A percentile compares a stretch with the other conserved stretches of the same genome.
phyloP scores from a whole-genome alignment of 345 rosid species.

The Aethionema arabicum region DNA sequence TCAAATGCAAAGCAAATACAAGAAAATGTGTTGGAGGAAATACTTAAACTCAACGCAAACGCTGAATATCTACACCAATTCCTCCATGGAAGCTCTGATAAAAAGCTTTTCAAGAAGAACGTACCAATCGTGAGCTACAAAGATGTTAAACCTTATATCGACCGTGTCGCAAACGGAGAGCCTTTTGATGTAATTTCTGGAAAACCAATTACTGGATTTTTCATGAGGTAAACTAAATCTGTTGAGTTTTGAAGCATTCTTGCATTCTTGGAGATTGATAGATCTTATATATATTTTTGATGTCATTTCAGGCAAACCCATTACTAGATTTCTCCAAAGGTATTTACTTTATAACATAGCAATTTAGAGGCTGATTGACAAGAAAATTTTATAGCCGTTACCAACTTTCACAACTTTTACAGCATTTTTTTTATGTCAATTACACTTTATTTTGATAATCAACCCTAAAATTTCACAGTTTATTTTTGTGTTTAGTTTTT shows the following conservation, averaged over 20 bases:
- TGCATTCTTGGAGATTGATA: not conserved
- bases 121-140: constrained; percentile 60
- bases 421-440: too few species aligned
- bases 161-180: constrained; percentile 56
- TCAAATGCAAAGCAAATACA: constrained; percentile 31
- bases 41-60: constrained; percentile 41
- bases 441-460: too few species aligned
- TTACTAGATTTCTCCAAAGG: too few species aligned
- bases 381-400: too few species aligned
- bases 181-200: constrained; percentile 49
- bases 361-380: too few species aligned
- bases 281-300: not conserved
- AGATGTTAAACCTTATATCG: constrained; percentile 50
- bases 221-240: constrained; percentile 33
- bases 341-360: too few species aligned
- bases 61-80: constrained; percentile 47
- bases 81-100: constrained; percentile 40
- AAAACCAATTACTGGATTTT: constrained; percentile 50
- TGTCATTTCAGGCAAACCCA: too few species aligned
- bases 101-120: constrained; percentile 41
- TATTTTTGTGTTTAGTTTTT: too few species aligned
- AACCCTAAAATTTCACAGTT: too few species aligned
- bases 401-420: too few species aligned
- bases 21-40: constrained; percentile 42
- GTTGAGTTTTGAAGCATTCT: not conserved